Base-by-base conservation (phyloP, 2,329 filamentous ascomycete species). In the Pleomassaria siparia region DNA sequence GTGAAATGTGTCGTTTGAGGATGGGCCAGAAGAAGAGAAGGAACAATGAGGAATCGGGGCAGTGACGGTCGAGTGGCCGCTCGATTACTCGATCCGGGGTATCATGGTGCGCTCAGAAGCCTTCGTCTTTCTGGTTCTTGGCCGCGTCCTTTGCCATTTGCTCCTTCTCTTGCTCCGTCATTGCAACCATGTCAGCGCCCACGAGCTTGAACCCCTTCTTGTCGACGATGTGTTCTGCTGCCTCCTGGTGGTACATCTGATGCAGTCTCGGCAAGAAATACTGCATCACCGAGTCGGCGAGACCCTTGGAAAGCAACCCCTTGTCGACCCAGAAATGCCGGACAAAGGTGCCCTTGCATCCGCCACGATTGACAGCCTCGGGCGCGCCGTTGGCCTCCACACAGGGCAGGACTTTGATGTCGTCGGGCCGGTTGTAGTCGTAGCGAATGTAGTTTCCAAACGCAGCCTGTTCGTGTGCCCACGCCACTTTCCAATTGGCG, bases 251-350 rank as follows among this genome's bases (percentile, higher is more conserved):
- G 30, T 68, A 70, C 9, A 64, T 45, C 43, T 66, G 58, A 36
- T 71, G 68, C 21, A 70, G 47, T 30, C 66, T 48, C 7, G 65
- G 67, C 12, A 70, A 36, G 43, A 70, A 67, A 43, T 68, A 68
- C 46, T 70, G 67, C 68, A 71, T 70, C 21, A 71, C 62, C 5
- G 54, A 55, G 26, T 70, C 64, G 11, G 60, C 60, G 12, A 70
- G 56, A 26, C 60, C 63, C 51, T 63, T 63, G 1, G 59, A 51
- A 2, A 69, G 63, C 12, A 68, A 49, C 1, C 58, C 58, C 49
- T 71, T 71, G 50, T 69, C 59, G 9, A 71, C 60, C 68, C 67
- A 71, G 49, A 65, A 70, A 44, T 72, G 69, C n/a, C 67, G 60
- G 22, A 72, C 66, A 46, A 70, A 71, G 11, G 65, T 62, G 46